Percentiles rank a stretch among this genome's conserved stretches.
phyloP scores from a whole-genome alignment of 2,329 filamentous ascomycete species.

The Phaeosphaeriaceae sp. region DNA sequence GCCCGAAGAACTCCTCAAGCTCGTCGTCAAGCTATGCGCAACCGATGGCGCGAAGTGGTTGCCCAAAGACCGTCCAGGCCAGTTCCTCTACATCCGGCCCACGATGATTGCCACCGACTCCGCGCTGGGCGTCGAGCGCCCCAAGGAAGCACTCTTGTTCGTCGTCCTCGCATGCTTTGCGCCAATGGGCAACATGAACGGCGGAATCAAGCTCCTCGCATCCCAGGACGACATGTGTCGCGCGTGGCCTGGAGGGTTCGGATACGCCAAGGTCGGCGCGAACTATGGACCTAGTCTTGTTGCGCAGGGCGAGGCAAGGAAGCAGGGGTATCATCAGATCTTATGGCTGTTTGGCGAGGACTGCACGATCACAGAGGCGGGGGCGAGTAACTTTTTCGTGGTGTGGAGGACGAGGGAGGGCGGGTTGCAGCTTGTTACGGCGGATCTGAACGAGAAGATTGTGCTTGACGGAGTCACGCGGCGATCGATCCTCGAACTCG shows the following conservation, averaged over 20 bases:
- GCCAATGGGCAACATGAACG: constrained; percentile 48
- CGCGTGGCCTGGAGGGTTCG: constrained; percentile 93
- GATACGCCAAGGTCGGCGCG: constrained; percentile 89
- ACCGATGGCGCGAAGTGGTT: constrained; percentile 82
- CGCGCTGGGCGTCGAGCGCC: constrained; percentile 81
- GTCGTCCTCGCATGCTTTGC: constrained; percentile 69
- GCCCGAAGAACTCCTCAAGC: constrained; percentile 74
- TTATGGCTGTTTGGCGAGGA: constrained; percentile 90
- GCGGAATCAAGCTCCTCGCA: constrained; percentile 74
- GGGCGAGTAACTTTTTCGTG: constrained; percentile 91
- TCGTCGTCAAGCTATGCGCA: constrained; percentile 75
- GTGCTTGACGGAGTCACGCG: constrained; percentile 92
- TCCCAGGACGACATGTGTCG: constrained; percentile 83
- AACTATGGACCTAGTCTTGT: constrained; percentile 89
- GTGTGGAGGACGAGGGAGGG: constrained; percentile 75
- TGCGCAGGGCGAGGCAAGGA: constrained; percentile 77
- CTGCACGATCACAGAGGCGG: constrained; percentile 85
- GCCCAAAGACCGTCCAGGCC: constrained; percentile 71
- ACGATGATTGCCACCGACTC: constrained; percentile 85
- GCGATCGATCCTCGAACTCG: constrained; percentile 78
- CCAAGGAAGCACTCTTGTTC: constrained; percentile 86
- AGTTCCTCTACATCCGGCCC: constrained; percentile 84
- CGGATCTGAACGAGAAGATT: constrained; percentile 80
- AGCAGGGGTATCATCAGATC: constrained; percentile 82
- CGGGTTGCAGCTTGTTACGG: constrained; percentile 77